Conservation (phyloP, 1,284 basidiomycete genomes). For the Schizopora paradoxa region DNA sequence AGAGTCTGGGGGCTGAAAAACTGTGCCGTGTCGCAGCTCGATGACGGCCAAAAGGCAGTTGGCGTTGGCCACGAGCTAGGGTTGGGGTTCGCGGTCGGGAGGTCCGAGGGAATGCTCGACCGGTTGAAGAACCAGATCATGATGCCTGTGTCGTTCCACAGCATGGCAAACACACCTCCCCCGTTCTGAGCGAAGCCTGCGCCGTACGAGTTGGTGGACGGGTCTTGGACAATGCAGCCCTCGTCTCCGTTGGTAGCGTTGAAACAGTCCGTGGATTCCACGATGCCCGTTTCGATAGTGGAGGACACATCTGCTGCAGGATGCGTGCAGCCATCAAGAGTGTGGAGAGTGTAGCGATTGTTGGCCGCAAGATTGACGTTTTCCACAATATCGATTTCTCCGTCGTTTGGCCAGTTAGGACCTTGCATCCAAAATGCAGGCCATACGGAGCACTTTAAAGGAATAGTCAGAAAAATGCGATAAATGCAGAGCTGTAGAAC, state of each 20-base stretch:
- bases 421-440: slow-evolving; percentile 21
- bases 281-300: slow-evolving; percentile 12
- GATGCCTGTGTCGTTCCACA: slow-evolving; percentile 12
- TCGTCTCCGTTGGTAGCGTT: slow-evolving; percentile 22
- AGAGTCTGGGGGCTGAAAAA: slow-evolving; percentile 11
- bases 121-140: slow-evolving; percentile 15
- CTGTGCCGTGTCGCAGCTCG: slow-evolving; percentile 10
- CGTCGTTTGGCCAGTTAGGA: slow-evolving; percentile 20
- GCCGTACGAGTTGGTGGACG: slow-evolving; percentile 18
- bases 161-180: slow-evolving; percentile 20
- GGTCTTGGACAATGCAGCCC: slow-evolving; percentile 19
- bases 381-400: slow-evolving; percentile 25
- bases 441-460: slow-evolving; percentile 16
- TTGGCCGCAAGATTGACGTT: slow-evolving; percentile 20
- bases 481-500: slow-evolving; percentile 3
- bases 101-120: slow-evolving; percentile 10
- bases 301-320: background rate
- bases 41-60: slow-evolving; percentile 15
- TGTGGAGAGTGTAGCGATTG: slow-evolving; percentile 22
- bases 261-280: slow-evolving; percentile 20
- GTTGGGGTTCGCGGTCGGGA: slow-evolving; percentile 6
- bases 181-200: slow-evolving; percentile 18
- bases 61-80: slow-evolving; percentile 13
- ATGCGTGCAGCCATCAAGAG: slow-evolving; percentile 19
- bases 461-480: background rate